Conservation (phyloP, 768 basidiomycete species). For the Psilocybe sp. region DNA sequence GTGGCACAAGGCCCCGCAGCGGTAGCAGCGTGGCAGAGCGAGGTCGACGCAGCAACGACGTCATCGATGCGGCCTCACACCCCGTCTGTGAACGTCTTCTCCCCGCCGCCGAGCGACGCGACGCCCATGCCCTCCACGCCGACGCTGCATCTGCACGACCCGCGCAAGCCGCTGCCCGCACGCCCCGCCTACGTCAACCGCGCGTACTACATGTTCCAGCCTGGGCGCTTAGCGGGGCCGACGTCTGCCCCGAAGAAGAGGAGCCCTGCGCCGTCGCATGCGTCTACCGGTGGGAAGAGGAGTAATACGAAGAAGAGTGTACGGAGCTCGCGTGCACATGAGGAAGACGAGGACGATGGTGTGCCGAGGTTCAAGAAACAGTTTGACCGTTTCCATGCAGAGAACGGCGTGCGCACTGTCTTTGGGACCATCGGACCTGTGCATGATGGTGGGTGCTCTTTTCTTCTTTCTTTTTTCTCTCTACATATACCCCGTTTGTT, state of each 20-base stretch:
- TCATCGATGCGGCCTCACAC: conserved; percentile 16
- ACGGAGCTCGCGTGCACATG: conserved; percentile 11
- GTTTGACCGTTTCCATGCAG: conserved; percentile 83
- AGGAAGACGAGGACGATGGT: conserved; percentile 37
- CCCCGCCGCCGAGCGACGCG: not conserved
- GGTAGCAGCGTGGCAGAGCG: conserved; percentile 4
- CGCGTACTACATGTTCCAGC: conserved; percentile 66
- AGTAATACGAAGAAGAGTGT: conserved; percentile 19
- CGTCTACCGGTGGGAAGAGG: conserved; percentile 40
- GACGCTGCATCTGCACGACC: conserved; percentile 65
- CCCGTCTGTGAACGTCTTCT: conserved; percentile 7
- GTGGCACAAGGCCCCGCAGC: conserved; percentile 5
- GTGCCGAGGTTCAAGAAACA: conserved; percentile 68
- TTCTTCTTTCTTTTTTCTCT: not conserved
- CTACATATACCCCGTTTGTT: not conserved
- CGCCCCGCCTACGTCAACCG: conserved; percentile 67
- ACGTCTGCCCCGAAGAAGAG: conserved; percentile 17
- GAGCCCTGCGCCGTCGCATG: conserved; percentile 36
- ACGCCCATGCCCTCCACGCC: conserved; percentile 29
- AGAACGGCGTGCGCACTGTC: conserved; percentile 93
- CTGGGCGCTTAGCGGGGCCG: conserved; percentile 28
- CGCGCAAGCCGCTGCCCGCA: conserved; percentile 52
- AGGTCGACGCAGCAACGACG: conserved; percentile 19
- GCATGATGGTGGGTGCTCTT: conserved; percentile 60
- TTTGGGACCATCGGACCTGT: conserved; percentile 91